Evolutionary conservation across 225 moss, liverwort and hornwort species (phyloP).

Genomic region (Straminergon stramineum): DNA sequence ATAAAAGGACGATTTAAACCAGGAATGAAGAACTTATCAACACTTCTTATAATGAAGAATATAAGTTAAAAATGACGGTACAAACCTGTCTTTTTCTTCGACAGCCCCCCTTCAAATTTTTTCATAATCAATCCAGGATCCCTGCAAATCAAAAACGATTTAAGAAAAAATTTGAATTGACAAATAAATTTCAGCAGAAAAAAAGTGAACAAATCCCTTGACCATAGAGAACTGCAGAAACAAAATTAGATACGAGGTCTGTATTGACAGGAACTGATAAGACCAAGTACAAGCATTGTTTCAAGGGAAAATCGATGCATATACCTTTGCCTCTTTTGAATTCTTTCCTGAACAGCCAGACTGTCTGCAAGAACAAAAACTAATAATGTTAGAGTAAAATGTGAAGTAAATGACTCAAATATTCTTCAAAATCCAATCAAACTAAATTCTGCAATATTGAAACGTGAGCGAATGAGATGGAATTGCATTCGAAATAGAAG

Average conservation of each 20-base stretch:
- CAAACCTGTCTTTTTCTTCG: constrained; percentile 28
- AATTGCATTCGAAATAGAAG: neutral
- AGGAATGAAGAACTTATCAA: neutral
- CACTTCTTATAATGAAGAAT: neutral
- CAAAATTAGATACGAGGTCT: neutral
- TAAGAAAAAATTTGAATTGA: neutral
- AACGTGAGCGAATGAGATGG: neutral
- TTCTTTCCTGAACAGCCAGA: constrained; percentile 2
- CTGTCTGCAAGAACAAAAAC: constrained; percentile 8
- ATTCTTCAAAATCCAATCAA: neutral
- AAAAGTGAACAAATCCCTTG: neutral
- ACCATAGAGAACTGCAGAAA: neutral
- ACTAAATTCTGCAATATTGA: neutral
- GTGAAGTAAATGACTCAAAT: neutral
- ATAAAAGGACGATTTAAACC: neutral
- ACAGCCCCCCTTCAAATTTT: constrained; percentile 6
- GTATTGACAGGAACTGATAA: neutral
- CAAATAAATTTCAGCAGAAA: neutral
- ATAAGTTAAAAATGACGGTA: neutral
- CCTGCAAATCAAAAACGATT: constrained; percentile 16
- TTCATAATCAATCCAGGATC: constrained; percentile 19
- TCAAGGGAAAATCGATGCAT: neutral
- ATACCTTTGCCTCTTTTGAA: constrained; percentile 40
- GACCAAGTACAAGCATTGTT: neutral
- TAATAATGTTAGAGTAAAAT: neutral